Base-by-base conservation (phyloP, 768 basidiomycete species). In the Tulasnella sp. region DNA sequence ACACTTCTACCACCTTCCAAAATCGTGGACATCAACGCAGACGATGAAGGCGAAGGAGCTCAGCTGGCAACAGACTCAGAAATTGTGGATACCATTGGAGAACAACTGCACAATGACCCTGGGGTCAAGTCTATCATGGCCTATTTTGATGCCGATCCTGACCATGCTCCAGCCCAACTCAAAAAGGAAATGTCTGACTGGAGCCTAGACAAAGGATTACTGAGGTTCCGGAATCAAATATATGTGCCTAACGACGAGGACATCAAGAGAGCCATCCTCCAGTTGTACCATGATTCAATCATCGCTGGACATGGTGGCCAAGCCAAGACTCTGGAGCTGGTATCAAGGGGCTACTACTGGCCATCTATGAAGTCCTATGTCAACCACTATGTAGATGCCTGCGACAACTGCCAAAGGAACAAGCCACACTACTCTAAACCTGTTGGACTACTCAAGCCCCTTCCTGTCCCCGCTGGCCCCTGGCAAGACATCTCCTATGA, bases 401-500 rank as follows among this genome's bases (percentile, higher is more conserved):
- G 85, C 80, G 81, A 84, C 0, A 42, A 50, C 7, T 85, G 85
- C 80, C 76, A 80, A 50, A 75, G 81, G 12, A 72, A 54, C 34
- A 85, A 85, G 58, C 16, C 76, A 0, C 37, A 37, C 0, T 77
- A 77, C 7, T 77, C 82, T 18, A 34, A 72, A 11, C 82, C 80
- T 0, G 81, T 77, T 50, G 85, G 85, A 0, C 22, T 73, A 11
- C 82, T 86, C 2, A 34, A 82, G 31, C 80, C 84, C 0, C 80
- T 86, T 11, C 82, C 82, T 3, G 72, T 83, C 0, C 84, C 86
- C 7, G 11, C 41, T 14, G 31, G 72, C 28, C 84, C 84, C 0
- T 86, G 86, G 86, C 9, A 18, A 12, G 79, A 81, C 12, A 81
- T 86, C 16, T 80, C 82, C 0, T 84, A 85, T 20, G n/a, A n/a